phyloP scores from a whole-genome alignment of 305 asterid genomes.

The Andrographis paniculata region DNA sequence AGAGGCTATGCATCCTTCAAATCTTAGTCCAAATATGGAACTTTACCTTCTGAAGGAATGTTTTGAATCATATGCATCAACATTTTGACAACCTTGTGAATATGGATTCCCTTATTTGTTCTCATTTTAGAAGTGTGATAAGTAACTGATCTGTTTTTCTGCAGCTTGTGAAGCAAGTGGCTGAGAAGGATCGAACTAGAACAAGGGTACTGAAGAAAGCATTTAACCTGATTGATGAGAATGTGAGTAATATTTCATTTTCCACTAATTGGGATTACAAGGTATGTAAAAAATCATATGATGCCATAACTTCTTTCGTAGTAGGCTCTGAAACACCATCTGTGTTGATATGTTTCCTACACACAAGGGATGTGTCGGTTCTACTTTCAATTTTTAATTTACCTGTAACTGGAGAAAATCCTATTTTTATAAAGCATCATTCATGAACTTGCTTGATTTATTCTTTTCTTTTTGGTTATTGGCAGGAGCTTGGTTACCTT shows the following conservation, averaged over 20 bases:
- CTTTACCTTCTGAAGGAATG: no score
- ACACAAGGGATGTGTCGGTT: no score
- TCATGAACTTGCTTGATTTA: not conserved
- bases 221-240: slow-evolving; percentile 54
- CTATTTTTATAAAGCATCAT: no score
- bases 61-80: no score
- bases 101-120: slow-evolving; percentile 6
- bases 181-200: slow-evolving; percentile 65
- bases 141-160: slow-evolving; percentile 17
- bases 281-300: not conserved
- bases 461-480: slow-evolving; percentile 17
- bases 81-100: slow-evolving; percentile 11
- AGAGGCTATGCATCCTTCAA: no score
- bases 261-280: slow-evolving; percentile 9
- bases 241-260: slow-evolving; percentile 44
- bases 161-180: slow-evolving; percentile 91
- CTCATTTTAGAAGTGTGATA: slow-evolving; percentile 5
- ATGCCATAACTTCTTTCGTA: not conserved
- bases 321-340: not conserved
- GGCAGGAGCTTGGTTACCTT: slow-evolving; percentile 60
- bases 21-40: no score
- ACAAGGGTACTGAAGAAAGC: slow-evolving; percentile 79
- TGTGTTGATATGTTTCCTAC: no score
- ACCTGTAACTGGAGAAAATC: no score
- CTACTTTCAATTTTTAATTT: no score